These are phyloP conservation scores for Hymenoscyphus fructigenus DNA, from an alignment of 2,329 filamentous ascomycete species.

Conservation along the genomic window DNA sequence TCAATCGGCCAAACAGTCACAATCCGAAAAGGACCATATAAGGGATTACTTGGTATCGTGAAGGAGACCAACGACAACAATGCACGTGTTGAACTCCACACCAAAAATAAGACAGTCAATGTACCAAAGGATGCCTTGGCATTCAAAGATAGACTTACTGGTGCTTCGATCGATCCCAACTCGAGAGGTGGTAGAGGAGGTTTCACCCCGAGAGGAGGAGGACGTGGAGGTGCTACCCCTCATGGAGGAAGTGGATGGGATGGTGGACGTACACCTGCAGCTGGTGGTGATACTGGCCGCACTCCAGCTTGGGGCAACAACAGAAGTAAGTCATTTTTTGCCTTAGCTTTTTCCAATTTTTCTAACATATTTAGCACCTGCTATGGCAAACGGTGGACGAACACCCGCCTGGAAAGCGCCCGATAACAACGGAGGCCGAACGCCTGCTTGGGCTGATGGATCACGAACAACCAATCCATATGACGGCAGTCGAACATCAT, in stretches of 20 bases:
- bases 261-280: slow-evolving; percentile 69
- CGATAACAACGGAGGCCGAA: slow-evolving; percentile 51
- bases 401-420: slow-evolving; percentile 67
- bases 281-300: slow-evolving; percentile 58
- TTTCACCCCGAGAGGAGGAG: slow-evolving; percentile 42
- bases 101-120: slow-evolving; percentile 87
- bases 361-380: slow-evolving; percentile 45
- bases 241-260: slow-evolving; percentile 57
- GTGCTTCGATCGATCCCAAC: slow-evolving; percentile 72
- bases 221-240: slow-evolving; percentile 47
- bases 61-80: slow-evolving; percentile 87
- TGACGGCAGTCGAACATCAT: slow-evolving; percentile 67
- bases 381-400: slow-evolving; percentile 53
- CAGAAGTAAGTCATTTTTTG: slow-evolving; percentile 55
- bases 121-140: slow-evolving; percentile 78
- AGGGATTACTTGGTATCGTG: slow-evolving; percentile 90
- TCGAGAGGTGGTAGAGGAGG: slow-evolving; percentile 48
- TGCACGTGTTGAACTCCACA: slow-evolving; percentile 89
- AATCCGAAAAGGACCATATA: slow-evolving; percentile 83
- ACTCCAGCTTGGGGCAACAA: slow-evolving; percentile 74
- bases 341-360: not conserved
- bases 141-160: slow-evolving; percentile 82
- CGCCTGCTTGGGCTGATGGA: slow-evolving; percentile 69
- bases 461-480: slow-evolving; percentile 64
- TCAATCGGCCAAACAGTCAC: slow-evolving; percentile 90